phyloP scores from a whole-genome alignment of 139 green algal species.

The Ettlia oleoabundans region DNA sequence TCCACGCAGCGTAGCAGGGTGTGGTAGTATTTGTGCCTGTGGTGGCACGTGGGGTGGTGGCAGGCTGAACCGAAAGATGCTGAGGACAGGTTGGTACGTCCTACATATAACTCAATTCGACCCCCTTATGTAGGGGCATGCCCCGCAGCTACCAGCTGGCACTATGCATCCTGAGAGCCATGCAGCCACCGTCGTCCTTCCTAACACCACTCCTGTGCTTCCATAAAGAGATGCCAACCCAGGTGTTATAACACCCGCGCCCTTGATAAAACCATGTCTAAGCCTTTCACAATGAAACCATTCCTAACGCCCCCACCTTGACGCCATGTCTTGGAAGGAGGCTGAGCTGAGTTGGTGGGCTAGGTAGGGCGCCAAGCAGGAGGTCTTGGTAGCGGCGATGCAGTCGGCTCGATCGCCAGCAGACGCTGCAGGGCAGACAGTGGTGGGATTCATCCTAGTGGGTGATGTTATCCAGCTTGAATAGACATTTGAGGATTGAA shows the following conservation, averaged over 20 bases:
- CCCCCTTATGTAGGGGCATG: too few species aligned
- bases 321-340: conserved; percentile 73
- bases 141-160: too few species aligned
- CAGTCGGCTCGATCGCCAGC: conserved; percentile 10
- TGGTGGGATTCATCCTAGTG: neutral
- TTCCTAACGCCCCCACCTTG: conserved; percentile 14
- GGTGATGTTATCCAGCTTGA: too few species aligned
- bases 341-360: conserved; percentile 53
- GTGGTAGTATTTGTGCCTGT: conserved; percentile 56
- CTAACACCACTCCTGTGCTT: too few species aligned
- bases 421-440: neutral
- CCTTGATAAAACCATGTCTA: too few species aligned
- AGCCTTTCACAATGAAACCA: too few species aligned
- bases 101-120: too few species aligned
- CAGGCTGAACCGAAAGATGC: neutral
- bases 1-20: conserved; percentile 54
- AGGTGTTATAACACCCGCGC: too few species aligned
- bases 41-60: neutral
- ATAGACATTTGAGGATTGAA: too few species aligned
- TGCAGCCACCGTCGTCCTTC: too few species aligned
- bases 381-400: conserved; percentile 12
- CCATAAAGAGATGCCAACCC: too few species aligned
- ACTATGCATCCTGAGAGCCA: too few species aligned
- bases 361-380: conserved; percentile 56
- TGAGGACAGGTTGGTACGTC: neutral